Evolutionary conservation across 2,329 filamentous ascomycete genomes (phyloP).

Genomic region (Colletotrichum sidae): DNA sequence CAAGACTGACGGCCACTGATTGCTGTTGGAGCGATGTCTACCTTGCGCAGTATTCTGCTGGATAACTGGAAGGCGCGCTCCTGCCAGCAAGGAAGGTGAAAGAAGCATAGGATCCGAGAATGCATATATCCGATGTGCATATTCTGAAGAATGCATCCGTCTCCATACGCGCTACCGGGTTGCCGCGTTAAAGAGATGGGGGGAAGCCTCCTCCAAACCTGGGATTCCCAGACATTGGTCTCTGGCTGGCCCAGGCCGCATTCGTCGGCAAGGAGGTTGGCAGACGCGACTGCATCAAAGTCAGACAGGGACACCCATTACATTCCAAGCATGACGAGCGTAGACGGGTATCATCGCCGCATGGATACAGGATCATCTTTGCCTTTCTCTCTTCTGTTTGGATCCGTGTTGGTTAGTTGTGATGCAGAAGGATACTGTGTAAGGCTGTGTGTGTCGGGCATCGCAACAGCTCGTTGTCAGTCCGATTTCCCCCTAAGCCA

Average conservation of each 20-base stretch:
- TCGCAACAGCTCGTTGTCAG: background rate
- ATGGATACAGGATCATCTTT: background rate
- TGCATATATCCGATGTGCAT: too few relatives aligned
- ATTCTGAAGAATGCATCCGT: too few relatives aligned
- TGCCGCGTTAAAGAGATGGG: background rate
- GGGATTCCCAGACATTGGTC: conserved; percentile 18
- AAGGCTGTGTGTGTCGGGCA: too few relatives aligned
- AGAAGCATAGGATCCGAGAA: too few relatives aligned
- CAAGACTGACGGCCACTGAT: too few relatives aligned
- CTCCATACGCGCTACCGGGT: background rate
- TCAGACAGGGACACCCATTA: conserved; percentile 29
- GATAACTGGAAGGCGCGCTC: too few relatives aligned
- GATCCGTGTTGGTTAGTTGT: background rate
- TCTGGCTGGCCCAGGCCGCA: conserved; percentile 8
- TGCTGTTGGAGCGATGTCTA: too few relatives aligned
- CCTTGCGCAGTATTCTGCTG: too few relatives aligned
- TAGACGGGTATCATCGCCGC: conserved; percentile 15
- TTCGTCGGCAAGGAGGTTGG: conserved; percentile 1
- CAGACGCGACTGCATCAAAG: conserved; percentile 15
- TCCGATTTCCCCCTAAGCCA: background rate
- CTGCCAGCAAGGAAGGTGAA: too few relatives aligned
- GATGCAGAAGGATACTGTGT: background rate
- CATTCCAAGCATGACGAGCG: conserved; percentile 15
- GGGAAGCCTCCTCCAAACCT: conserved; percentile 3
- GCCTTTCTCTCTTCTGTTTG: too few relatives aligned